Base-by-base conservation (phyloP, 352 stramenopile genomes). In the Phytophthora kernoviae region DNA sequence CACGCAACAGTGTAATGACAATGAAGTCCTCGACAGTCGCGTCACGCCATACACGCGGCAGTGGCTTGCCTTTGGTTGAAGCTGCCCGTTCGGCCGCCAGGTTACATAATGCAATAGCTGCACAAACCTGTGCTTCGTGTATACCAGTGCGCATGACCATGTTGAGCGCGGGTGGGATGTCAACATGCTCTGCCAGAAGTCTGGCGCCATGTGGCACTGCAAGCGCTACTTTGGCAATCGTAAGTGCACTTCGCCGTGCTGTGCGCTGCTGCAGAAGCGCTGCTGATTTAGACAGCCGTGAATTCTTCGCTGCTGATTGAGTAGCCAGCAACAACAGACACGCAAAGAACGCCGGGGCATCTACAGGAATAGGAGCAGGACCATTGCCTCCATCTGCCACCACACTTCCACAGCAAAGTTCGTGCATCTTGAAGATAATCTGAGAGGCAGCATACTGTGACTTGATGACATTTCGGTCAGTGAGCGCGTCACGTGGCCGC, bases 31-130 rank as follows among this genome's bases (percentile, higher is more conserved):
- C 87, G 22, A 88, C 84, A 30, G 81, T 93, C 2, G 71, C 58
- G 45, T 94, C 77, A 10, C 68, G 63, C 83, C 83, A 93, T 3
- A 91, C 45, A 4, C 74, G 79, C 8, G 50, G 17, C 30, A 67
- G 34, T 0, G 44, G 43, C 14, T 57, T 66, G 7, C 60, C 50
- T 54, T 59, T 67, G 32, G 44, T 44, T 17, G 50, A 26, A 1
- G 59, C 59, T 26, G 57, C 67, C 14, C 75, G 72, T 62, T 90
- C 78, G 2, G 74, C 81, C 22, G 86, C 86, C 12, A 96, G 60
- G 64, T 96, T 95, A 49, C 88, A 96, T n/a, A 96, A 66, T 27
- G 82, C 85, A 40, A 94, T 82, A 22, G 87, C 87, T 0, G 84
- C 84, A 52, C 81, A 95, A n/a, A 94, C 68, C 22, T 96, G 88